Evolutionary conservation across 2,329 filamentous ascomycete genomes (phyloP).

Genomic region (Emericellopsis atlantica): DNA sequence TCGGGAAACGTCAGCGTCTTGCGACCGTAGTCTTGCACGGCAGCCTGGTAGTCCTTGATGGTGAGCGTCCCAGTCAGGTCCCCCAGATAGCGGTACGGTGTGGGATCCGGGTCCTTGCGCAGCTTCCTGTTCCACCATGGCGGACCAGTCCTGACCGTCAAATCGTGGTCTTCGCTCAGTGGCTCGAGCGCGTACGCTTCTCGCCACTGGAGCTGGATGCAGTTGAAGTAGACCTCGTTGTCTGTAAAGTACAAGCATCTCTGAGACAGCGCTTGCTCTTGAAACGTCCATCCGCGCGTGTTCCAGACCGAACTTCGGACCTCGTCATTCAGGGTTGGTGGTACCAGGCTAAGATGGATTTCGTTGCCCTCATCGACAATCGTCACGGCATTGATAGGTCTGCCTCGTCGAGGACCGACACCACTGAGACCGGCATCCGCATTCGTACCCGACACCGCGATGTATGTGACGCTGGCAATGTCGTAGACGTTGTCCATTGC

Average conservation of each 20-base stretch:
- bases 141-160: constrained; percentile 4
- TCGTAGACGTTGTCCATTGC: constrained; percentile 3
- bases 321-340: constrained; percentile 2
- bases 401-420: constrained; percentile 1
- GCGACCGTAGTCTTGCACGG: constrained; percentile 4
- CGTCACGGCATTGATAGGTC: background rate
- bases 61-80: constrained; percentile 1
- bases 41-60: constrained; percentile 3
- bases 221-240: constrained; percentile 4
- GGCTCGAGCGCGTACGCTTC: constrained; percentile 3
- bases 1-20: constrained; percentile 2
- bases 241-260: constrained; percentile 5
- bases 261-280: constrained; percentile 6
- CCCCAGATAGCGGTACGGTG: constrained; percentile 4
- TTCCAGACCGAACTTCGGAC: constrained; percentile 3
- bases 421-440: constrained; percentile 2
- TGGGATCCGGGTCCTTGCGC: constrained; percentile 4
- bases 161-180: background rate
- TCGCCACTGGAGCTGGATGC: constrained; percentile 1
- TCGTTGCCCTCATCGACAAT: constrained; percentile 1
- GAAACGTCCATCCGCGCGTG: constrained; percentile 6
- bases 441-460: constrained; percentile 1
- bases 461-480: constrained; percentile 2
- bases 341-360: constrained; percentile 2
- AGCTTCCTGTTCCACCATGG: constrained; percentile 6